Conservation (phyloP, 2,329 filamentous ascomycete species). For the Parastagonospora avenae region DNA sequence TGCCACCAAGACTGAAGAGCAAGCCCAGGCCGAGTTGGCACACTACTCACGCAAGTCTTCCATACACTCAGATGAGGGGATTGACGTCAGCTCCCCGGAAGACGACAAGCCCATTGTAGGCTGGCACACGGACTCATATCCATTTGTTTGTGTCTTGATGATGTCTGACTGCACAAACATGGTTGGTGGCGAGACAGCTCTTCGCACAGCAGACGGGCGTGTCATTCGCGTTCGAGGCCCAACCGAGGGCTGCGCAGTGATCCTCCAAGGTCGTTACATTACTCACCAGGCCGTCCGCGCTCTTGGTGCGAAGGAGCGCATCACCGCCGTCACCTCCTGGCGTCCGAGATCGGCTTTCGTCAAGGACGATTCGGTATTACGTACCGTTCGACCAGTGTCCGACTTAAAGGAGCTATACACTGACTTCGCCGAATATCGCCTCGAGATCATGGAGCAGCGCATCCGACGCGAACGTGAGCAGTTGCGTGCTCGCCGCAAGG, state of each 20-base stretch:
- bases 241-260: slow-evolving; percentile 64
- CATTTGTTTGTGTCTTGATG: slow-evolving; percentile 74
- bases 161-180: slow-evolving; percentile 66
- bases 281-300: slow-evolving; percentile 67
- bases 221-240: slow-evolving; percentile 65
- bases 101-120: slow-evolving; percentile 62
- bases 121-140: slow-evolving; percentile 70
- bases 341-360: slow-evolving; percentile 61
- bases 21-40: slow-evolving; percentile 52
- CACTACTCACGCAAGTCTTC: slow-evolving; percentile 44
- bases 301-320: slow-evolving; percentile 64
- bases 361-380: slow-evolving; percentile 66
- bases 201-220: slow-evolving; percentile 60
- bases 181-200: slow-evolving; percentile 68
- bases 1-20: slow-evolving; percentile 52
- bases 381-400: slow-evolving; percentile 64
- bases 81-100: slow-evolving; percentile 50
- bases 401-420: slow-evolving; percentile 63
- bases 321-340: slow-evolving; percentile 70
- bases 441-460: slow-evolving; percentile 67
- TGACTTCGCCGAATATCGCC: slow-evolving; percentile 66
- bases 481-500: slow-evolving; percentile 44
- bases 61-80: slow-evolving; percentile 50
- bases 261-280: slow-evolving; percentile 72
- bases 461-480: slow-evolving; percentile 51